Conservation (phyloP, 148 eudicot species). For the Vaccinium vitisidaea region DNA sequence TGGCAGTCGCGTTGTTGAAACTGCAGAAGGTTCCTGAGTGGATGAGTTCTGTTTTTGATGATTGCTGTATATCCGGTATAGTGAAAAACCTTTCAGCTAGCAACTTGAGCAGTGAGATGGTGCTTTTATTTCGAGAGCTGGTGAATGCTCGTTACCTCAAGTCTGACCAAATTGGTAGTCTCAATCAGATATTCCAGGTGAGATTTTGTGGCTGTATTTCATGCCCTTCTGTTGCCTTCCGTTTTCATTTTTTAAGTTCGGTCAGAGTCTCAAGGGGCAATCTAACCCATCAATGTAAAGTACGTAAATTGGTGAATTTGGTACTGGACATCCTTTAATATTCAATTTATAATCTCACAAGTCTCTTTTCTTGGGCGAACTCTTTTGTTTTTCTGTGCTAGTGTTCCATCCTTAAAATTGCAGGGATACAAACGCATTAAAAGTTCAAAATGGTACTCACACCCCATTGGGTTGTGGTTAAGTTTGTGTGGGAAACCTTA, state of each 20-base stretch:
- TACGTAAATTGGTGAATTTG: neutral
- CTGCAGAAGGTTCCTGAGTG: slow-evolving; percentile 51
- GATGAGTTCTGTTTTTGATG: slow-evolving; percentile 71
- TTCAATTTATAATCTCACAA: neutral
- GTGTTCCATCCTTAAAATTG: neutral
- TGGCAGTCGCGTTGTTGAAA: slow-evolving; percentile 60
- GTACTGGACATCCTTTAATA: neutral
- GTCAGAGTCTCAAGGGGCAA: neutral
- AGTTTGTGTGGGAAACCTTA: neutral
- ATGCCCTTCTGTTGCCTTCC: neutral
- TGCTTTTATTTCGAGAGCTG: slow-evolving; percentile 65
- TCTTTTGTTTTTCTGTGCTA: neutral
- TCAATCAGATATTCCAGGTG: slow-evolving; percentile 73
- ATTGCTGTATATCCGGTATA: slow-evolving; percentile 55
- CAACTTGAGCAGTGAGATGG: slow-evolving; percentile 57
- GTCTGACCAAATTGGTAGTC: slow-evolving; percentile 53
- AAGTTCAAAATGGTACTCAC: neutral
- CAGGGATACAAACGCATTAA: neutral
- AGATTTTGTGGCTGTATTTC: slow-evolving; percentile 6
- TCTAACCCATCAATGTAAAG: neutral
- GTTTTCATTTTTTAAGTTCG: neutral
- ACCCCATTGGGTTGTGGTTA: neutral
- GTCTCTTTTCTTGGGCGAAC: neutral
- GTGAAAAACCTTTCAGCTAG: slow-evolving; percentile 57
- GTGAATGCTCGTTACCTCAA: slow-evolving; percentile 46